Evolutionary conservation across 257 asterid genomes (phyloP), one percentile per base, ranked within the genome.

Genomic region (Lycium barbarum): DNA sequence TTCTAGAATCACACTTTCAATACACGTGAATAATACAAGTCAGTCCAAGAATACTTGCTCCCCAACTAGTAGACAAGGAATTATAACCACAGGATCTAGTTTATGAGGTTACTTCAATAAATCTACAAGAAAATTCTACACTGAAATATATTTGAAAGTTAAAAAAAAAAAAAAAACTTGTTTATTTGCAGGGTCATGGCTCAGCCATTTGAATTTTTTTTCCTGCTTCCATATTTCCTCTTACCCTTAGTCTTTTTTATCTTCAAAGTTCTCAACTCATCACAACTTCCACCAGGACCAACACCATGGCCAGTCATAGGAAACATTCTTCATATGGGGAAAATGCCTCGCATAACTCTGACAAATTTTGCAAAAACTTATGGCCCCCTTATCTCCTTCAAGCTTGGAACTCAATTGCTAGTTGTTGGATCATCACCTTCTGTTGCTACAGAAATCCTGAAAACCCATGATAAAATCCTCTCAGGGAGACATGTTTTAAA

Each of bases 261-360:
- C 33, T 74, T 84, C 74, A 85, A 85, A 40, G 36, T 62, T 20
- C 51, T 83, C 82, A 85, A 73, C n/a, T 70, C 87, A 81, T 66
- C 72, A 3, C 61, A 80, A 9, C 9, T 15, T 18, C 93, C 93
- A 33, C 93, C 93, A 35, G 94, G 93, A 40, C 96, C 95, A 82
- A 80, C 83, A 59, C 88, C 92, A 84, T 90, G 93, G 92, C 93
- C 94, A 8, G 14, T 91, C 83, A 2, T 91, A 9, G 89, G 91
- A 81, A 89, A 88, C 58, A 76, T 93, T 51, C 78, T 51, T 71
- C 87, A 84, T 55, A 59, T 87, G 73, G 83, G 76, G n/a, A 74
- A 84, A 43, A 35, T 14, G 33, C 72, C 87, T 73, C 93, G 87
- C 12, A 20, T 89, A 9, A 11, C 86, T 12, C 85, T 92, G 17